Evolutionary conservation across 257 asterid genomes (phyloP), one percentile per base, ranked within the genome.

Genomic region (Capsicum chinense): DNA sequence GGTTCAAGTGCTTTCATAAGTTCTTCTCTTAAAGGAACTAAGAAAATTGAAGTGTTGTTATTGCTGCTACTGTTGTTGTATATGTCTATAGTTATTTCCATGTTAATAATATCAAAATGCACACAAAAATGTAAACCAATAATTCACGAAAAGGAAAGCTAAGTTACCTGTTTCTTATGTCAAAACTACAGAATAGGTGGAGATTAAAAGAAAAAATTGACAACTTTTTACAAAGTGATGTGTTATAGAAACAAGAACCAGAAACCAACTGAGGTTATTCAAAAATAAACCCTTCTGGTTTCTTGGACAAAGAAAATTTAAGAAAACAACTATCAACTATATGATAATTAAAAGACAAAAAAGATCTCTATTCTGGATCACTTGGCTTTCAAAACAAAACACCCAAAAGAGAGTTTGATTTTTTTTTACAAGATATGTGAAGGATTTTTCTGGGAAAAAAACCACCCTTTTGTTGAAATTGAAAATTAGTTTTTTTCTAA

Each of bases 1-100:
- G 99, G 99, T 74, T 88, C 88, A 83, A 95, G 97, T 86, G 99
- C 99, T 90, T 92, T 90, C 97, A 94, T 92, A 42, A 95, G 95
- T 86, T 95, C 99, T 83, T 90, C 98, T 9, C 90, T 89, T 52
- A 89, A 87, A 39, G 98, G 98, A 90, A 93, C 98, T 85, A 91
- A 84, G 82, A 87, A 94, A 84, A 60, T 80, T 39, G 90, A 87
- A 84, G 78, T 87, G 54, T 1, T 35, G 50, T 26, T 64, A 33
- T 42, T 89, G 82, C 74, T 80, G 87, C 88, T 26, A 26, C 26
- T 26, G 26, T 26, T 26, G 26, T 26, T 90, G 60, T 88, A 90
- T 33, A 83, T 50, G 87, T 91, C 93, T 85, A 91, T 79, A 87
- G 93, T 95, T 81, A 94, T 85, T 50, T 97, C 97, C 97, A 94